phyloP scores from a whole-genome alignment of 768 basidiomycete genomes.

The Trametes cingulata region DNA sequence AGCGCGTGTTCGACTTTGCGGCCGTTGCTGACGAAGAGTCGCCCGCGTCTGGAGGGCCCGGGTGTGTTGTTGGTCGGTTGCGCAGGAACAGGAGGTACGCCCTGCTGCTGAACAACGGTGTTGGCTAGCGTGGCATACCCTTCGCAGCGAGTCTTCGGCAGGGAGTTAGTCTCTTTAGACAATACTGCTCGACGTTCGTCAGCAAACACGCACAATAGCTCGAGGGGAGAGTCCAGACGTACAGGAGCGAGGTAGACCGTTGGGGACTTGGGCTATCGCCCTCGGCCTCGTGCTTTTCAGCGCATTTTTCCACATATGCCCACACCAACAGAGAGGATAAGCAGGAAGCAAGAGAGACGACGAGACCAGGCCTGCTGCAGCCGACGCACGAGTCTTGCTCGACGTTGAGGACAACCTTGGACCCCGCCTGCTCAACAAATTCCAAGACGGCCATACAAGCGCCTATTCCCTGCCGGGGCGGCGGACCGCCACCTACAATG shows the following conservation, averaged over 20 bases:
- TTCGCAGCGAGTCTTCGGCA: constrained; percentile 20
- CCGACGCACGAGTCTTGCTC: background rate
- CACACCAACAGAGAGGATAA: background rate
- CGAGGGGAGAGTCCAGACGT: background rate
- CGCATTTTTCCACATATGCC: constrained; percentile 9
- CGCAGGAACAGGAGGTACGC: background rate
- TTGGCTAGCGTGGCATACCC: background rate
- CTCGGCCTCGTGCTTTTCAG: constrained; percentile 3
- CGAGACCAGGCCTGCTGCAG: constrained; percentile 2
- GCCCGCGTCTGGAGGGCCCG: constrained; percentile 26
- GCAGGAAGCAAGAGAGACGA: background rate
- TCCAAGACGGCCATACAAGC: background rate
- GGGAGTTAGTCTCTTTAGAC: background rate
- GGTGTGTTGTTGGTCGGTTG: constrained; percentile 18
- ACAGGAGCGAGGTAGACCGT: background rate
- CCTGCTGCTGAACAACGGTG: background rate
- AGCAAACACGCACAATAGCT: background rate
- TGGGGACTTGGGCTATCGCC: background rate
- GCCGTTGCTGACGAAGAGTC: constrained; percentile 26
- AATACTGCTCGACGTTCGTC: background rate
- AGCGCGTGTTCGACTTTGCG: constrained; percentile 35
- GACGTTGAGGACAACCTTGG: background rate
- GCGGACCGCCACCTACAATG: background rate
- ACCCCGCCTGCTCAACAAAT: background rate
- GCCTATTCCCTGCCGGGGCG: background rate